Percentiles rank a stretch among this genome's conserved stretches.
Conservation (phyloP, 768 basidiomycete species). For the Lepiota venenata region DNA sequence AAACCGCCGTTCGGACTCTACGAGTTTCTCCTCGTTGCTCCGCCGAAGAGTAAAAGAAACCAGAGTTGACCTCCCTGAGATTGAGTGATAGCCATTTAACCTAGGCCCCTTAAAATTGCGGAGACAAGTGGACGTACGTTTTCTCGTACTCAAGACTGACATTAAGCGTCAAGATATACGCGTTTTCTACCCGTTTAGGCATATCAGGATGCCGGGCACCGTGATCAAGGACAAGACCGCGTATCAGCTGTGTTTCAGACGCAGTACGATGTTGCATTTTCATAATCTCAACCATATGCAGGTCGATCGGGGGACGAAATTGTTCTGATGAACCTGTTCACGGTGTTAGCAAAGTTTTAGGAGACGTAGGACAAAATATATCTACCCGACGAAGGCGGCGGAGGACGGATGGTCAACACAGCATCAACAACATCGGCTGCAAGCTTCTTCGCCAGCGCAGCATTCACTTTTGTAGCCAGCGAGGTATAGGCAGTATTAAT, state of each 20-base stretch:
- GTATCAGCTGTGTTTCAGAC: slow-evolving; percentile 93
- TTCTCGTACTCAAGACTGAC: slow-evolving; percentile 99
- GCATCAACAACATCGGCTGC: slow-evolving; percentile 95
- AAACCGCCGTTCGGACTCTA: slow-evolving; percentile 94
- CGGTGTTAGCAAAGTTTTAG: slow-evolving; percentile 8
- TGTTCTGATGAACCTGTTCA: slow-evolving; percentile 55
- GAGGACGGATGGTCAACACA: slow-evolving; percentile 81
- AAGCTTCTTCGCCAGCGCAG: slow-evolving; percentile 78
- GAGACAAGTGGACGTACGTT: slow-evolving; percentile 64
- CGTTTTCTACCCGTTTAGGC: slow-evolving; percentile 98
- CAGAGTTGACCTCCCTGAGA: slow-evolving; percentile 95
- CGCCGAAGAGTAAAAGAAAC: slow-evolving; percentile 98
- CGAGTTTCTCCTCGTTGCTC: slow-evolving; percentile 98
- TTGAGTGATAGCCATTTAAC: slow-evolving; percentile 16
- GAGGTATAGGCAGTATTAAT: slow-evolving; percentile 96
- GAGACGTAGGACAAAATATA: slow-evolving; percentile 14
- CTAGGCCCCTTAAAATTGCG: slow-evolving; percentile 8
- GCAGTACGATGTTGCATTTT: slow-evolving; percentile 99
- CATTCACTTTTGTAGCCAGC: slow-evolving; percentile 88
- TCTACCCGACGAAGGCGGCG: slow-evolving; percentile 56
- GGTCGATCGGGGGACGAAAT: slow-evolving; percentile 88
- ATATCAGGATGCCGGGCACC: slow-evolving; percentile 98
- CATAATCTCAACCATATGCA: slow-evolving; percentile 99
- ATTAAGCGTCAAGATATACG: slow-evolving; percentile 91
- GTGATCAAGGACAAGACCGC: slow-evolving; percentile 95